phyloP scores from a whole-genome alignment of 2,329 filamentous ascomycete species.

The Karstenula rhodostoma region DNA sequence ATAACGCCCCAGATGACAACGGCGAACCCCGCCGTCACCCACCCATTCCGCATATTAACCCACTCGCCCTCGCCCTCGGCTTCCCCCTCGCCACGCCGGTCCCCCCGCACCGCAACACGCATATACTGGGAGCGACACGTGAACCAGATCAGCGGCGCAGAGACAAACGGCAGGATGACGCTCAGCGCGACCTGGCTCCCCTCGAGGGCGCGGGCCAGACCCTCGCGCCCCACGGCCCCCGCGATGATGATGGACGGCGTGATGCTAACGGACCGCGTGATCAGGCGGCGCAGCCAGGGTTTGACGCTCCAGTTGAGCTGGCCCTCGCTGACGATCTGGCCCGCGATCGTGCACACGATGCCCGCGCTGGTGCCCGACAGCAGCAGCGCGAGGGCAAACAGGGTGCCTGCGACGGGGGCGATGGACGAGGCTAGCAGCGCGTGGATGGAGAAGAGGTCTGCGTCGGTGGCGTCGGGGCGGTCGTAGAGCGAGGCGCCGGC shows the following conservation, averaged over 20 bases:
- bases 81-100: slow-evolving; percentile 25
- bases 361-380: slow-evolving; percentile 83
- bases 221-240: slow-evolving; percentile 74
- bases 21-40: slow-evolving; percentile 67
- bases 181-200: slow-evolving; percentile 81
- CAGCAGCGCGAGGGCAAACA: slow-evolving; percentile 84
- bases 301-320: slow-evolving; percentile 76
- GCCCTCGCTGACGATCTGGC: slow-evolving; percentile 88
- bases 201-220: slow-evolving; percentile 75
- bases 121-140: slow-evolving; percentile 82
- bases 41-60: slow-evolving; percentile 75
- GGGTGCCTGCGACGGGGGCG: slow-evolving; percentile 76
- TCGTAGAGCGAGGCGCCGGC: slow-evolving; percentile 79
- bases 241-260: slow-evolving; percentile 85
- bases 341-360: slow-evolving; percentile 87
- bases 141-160: slow-evolving; percentile 83
- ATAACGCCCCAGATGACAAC: slow-evolving; percentile 76
- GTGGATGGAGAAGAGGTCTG: slow-evolving; percentile 87
- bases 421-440: slow-evolving; percentile 72
- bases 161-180: slow-evolving; percentile 82
- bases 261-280: slow-evolving; percentile 83
- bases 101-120: slow-evolving; percentile 64
- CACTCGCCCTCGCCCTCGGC: slow-evolving; percentile 19
- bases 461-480: slow-evolving; percentile 64
- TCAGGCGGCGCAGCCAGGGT: slow-evolving; percentile 80